These are phyloP conservation scores for Inonotus hispidus DNA, from an alignment of 1,284 basidiomycete genomes.

Conservation along the genomic window DNA sequence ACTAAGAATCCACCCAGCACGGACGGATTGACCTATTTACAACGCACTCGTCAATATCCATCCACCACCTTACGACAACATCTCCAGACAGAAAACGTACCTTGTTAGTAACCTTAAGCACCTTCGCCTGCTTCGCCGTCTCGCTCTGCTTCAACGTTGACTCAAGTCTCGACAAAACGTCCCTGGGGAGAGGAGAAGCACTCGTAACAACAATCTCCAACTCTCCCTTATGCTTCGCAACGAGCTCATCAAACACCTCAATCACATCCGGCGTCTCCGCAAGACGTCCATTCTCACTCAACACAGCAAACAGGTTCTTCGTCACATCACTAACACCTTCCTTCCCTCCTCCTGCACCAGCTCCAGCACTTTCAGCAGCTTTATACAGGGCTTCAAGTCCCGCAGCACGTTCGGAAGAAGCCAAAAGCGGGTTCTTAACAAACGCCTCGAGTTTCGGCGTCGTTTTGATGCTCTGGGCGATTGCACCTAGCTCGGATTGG, in stretches of 20 bases:
- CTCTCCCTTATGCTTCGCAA: slow-evolving; percentile 89
- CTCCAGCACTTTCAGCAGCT: slow-evolving; percentile 28
- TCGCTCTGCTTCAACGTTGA: slow-evolving; percentile 79
- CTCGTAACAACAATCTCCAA: slow-evolving; percentile 91
- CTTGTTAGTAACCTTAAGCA: slow-evolving; percentile 84
- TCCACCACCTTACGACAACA: no score
- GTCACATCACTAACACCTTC: slow-evolving; percentile 79
- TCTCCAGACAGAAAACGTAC: slow-evolving; percentile 40
- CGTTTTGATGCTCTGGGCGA: slow-evolving; percentile 62
- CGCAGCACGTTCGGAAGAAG: slow-evolving; percentile 65
- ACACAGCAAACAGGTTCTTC: slow-evolving; percentile 87
- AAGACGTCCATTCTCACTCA: slow-evolving; percentile 93
- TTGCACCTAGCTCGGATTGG: slow-evolving; percentile 71
- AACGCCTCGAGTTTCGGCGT: slow-evolving; percentile 64
- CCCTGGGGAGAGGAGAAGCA: slow-evolving; percentile 71
- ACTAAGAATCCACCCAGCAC: slow-evolving; percentile 89
- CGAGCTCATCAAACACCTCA: slow-evolving; percentile 87
- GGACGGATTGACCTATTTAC: slow-evolving; percentile 74
- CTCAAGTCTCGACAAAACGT: slow-evolving; percentile 73
- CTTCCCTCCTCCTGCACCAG: slow-evolving; percentile 52
- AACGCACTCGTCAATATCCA: slow-evolving; percentile 12
- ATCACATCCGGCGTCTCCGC: slow-evolving; percentile 83
- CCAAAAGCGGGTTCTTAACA: slow-evolving; percentile 87
- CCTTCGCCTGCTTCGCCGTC: slow-evolving; percentile 79
- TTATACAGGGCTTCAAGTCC: slow-evolving; percentile 68